Evolutionary conservation across 208 protist genomes (phyloP).

Genomic region (Jaenimonas drosophilae): DNA sequence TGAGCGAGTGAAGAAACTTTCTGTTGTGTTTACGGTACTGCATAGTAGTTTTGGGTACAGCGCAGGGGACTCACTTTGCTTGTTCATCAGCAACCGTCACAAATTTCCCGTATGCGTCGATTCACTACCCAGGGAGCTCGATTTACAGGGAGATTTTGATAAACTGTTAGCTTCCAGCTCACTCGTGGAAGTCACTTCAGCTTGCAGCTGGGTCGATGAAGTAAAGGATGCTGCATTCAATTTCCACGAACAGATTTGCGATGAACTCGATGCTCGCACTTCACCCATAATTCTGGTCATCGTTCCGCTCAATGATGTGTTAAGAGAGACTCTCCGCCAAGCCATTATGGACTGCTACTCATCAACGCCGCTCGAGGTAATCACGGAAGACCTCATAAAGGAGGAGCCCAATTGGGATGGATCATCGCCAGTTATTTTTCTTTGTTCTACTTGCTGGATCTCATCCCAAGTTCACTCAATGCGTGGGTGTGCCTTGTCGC

Average conservation of each 20-base stretch:
- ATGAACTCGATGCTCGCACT: not conserved
- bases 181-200: not conserved
- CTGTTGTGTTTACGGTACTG: conserved; percentile 5
- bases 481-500: conserved; percentile 9
- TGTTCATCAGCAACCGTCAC: too few relatives aligned
- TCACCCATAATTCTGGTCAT: conserved; percentile 8
- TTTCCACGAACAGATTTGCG: conserved; percentile 11
- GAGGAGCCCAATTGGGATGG: conserved; percentile 1
- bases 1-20: not conserved
- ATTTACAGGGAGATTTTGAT: too few relatives aligned
- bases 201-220: conserved; percentile 7
- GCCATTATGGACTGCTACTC: conserved; percentile 14
- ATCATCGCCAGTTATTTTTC: conserved; percentile 27
- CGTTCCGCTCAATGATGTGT: conserved; percentile 2
- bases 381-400: not conserved
- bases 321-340: conserved; percentile 1
- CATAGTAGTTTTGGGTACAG: too few relatives aligned
- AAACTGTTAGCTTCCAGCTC: not conserved
- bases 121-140: too few relatives aligned
- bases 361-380: conserved; percentile 6
- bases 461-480: conserved; percentile 10
- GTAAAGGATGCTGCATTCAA: conserved; percentile 4
- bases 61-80: too few relatives aligned
- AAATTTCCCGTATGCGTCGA: too few relatives aligned
- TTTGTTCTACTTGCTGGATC: conserved; percentile 37